A percentile compares a stretch with the other conserved stretches of the same genome.
phyloP scores from a whole-genome alignment of 306 rosid species.

The Rosa rugosa region DNA sequence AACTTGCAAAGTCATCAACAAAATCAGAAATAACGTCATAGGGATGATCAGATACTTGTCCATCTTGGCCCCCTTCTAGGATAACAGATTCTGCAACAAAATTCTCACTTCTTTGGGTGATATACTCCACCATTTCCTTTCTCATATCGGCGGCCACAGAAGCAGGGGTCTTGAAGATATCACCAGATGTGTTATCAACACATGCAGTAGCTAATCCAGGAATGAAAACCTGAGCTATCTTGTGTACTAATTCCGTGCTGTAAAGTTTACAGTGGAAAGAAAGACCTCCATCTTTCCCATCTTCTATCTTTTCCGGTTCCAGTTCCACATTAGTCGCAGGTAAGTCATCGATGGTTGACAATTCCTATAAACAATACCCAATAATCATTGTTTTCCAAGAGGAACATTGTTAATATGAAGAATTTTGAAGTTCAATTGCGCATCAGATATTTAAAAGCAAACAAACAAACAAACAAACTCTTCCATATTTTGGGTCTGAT shows the following conservation, averaged over 20 bases:
- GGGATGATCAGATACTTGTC: conserved; percentile 59
- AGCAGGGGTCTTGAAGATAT: conserved; percentile 59
- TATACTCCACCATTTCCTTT: conserved; percentile 73
- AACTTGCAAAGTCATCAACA: conserved; percentile 66
- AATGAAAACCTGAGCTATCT: conserved; percentile 71
- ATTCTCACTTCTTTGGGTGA: conserved; percentile 62
- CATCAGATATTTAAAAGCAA: neutral
- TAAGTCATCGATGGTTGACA: conserved; percentile 47
- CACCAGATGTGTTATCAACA: conserved; percentile 79
- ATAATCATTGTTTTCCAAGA: neutral
- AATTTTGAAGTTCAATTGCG: neutral
- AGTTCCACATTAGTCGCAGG: conserved; percentile 48
- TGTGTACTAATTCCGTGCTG: conserved; percentile 62
- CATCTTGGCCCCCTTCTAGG: conserved; percentile 52
- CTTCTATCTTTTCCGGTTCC: conserved; percentile 58
- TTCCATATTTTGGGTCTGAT: neutral
- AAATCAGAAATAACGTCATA: conserved; percentile 67
- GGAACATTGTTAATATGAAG: neutral
- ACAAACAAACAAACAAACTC: neutral
- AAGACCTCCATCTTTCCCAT: conserved; percentile 47
- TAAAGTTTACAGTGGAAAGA: conserved; percentile 55
- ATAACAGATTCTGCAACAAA: conserved; percentile 70
- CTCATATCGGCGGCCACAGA: conserved; percentile 67
- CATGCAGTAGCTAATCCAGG: conserved; percentile 78
- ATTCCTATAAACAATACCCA: conserved; percentile 36